A percentile compares a stretch with the other conserved stretches of the same genome.
phyloP scores from a whole-genome alignment of 2,329 filamentous ascomycete genomes.

The Cercospora citrullina region DNA sequence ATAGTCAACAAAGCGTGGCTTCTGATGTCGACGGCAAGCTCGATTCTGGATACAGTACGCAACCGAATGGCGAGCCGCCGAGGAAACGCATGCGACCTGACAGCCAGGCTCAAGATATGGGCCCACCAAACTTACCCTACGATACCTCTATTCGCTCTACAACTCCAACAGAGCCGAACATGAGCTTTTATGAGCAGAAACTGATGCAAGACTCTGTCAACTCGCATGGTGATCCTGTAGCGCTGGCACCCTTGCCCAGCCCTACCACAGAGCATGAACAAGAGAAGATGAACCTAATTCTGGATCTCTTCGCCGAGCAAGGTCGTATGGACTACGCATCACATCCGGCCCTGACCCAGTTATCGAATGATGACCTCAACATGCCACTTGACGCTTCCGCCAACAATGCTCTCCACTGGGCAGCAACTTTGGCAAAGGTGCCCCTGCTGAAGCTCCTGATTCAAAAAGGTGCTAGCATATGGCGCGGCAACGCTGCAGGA shows the following conservation, averaged over 20 bases:
- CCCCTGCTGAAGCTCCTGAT: constrained; percentile 79
- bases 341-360: constrained; percentile 72
- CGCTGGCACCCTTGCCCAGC: constrained; percentile 64
- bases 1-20: constrained; percentile 76
- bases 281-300: constrained; percentile 76
- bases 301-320: constrained; percentile 67
- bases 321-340: constrained; percentile 68
- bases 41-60: constrained; percentile 70
- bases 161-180: constrained; percentile 77
- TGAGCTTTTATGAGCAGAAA: constrained; percentile 67
- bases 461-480: constrained; percentile 79
- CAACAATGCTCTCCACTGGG: constrained; percentile 94
- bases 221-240: constrained; percentile 56
- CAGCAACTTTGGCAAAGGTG: constrained; percentile 85
- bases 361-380: constrained; percentile 80
- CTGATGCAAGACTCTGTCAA: constrained; percentile 39
- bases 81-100: constrained; percentile 68
- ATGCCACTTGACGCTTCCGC: constrained; percentile 86
- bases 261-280: constrained; percentile 66
- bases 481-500: constrained; percentile 81
- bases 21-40: constrained; percentile 45
- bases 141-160: constrained; percentile 60
- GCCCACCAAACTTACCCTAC: constrained; percentile 40
- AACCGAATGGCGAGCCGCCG: constrained; percentile 66
- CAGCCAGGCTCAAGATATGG: constrained; percentile 36